Base-by-base conservation (phyloP, 495 filamentous ascomycete genomes). In the Xylaria nigripes region DNA sequence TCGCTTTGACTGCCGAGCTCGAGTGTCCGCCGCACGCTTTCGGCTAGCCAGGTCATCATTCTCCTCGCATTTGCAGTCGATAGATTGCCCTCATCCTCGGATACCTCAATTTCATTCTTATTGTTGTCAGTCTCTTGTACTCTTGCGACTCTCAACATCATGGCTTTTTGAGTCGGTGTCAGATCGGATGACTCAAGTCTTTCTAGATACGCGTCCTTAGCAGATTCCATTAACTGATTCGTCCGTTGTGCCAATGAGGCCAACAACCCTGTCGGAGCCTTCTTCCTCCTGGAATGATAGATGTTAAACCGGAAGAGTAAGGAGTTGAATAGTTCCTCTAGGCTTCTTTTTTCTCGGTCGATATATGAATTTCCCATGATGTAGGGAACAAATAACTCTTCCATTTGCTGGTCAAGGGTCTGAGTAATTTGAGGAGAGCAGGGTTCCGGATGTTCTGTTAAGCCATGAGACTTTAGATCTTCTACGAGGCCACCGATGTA, bases 11-110 rank as follows among this genome's bases (percentile, higher is more conserved):
- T 86, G 30, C 86, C 87, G 40, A 99, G 76, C 64, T 99, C 94
- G 27, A 99, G 76, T 0, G 88, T 87, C 57, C 94, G 76, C n/a
- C 92, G 87, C 47, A 99, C 91, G 50, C 86, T 90, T 71, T 99
- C 94, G 25, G 94, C 93, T 24, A 99, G 76, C 94, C 94, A 99
- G 61, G 87, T 95, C 29, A 99, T 78, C 90, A 99, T 97, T 45
- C 93, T 81, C 69, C 97, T 97, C 21, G 90, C 85, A 63, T 84
- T 87, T n/a, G 84, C 76, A 13, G 96, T 79, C 55, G 82, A 90
- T 4, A 95, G 77, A 51, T 82, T 71, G 27, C 94, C 94, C 58
- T 99, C 90, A 61, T 87, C 81, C 54, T 97, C 93, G 0, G 85
- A 83, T 27, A 96, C 84, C 65, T 92, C 90, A 60, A 96, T 89